phyloP scores from a whole-genome alignment of 2,329 filamentous ascomycete species.

The Diaporthe capsici region DNA sequence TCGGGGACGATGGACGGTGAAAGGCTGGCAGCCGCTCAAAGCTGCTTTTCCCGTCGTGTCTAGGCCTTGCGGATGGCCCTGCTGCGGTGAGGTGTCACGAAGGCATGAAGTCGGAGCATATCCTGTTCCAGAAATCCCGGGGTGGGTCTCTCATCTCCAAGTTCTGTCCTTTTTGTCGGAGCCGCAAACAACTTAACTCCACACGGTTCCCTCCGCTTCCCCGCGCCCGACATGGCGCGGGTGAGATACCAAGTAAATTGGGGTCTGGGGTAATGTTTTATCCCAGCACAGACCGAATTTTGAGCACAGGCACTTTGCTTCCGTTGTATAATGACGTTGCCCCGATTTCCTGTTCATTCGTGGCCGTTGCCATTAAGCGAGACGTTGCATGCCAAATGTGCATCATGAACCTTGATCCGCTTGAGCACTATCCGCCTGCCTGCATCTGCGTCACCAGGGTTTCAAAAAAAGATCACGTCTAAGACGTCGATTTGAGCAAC shows the following conservation, averaged over 20 bases:
- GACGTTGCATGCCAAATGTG: neutral
- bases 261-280: neutral
- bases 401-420: neutral
- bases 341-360: neutral
- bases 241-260: neutral
- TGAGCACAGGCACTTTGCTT: neutral
- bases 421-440: neutral
- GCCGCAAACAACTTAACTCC: neutral
- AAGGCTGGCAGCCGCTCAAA: neutral
- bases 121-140: slow-evolving; percentile 35
- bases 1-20: neutral
- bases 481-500: neutral
- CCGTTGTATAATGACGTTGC: neutral
- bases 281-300: slow-evolving; percentile 6
- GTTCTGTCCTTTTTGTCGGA: slow-evolving; percentile 1
- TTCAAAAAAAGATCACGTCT: neutral
- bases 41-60: neutral
- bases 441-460: neutral
- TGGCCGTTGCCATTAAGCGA: neutral
- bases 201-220: slow-evolving; percentile 19
- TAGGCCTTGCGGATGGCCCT: neutral
- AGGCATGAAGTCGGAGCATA: slow-evolving; percentile 31
- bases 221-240: neutral
- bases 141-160: neutral
- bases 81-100: slow-evolving; percentile 8